Base-by-base conservation (phyloP, 192 early-diverging fungal genomes). In the Linnemannia exigua region DNA sequence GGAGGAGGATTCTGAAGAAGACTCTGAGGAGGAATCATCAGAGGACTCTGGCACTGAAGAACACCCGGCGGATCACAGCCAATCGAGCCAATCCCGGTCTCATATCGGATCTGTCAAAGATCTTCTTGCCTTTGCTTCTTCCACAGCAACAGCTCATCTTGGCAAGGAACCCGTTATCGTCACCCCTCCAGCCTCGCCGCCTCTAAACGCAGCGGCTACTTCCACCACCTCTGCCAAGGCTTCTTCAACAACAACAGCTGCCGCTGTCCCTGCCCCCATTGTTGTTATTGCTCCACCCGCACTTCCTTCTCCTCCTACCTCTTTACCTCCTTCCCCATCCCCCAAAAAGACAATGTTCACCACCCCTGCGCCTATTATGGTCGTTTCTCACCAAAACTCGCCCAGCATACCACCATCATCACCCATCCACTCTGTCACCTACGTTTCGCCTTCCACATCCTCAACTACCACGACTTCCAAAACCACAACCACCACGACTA, bases 401-500 rank as follows among this genome's bases (percentile, higher is more conserved):
- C 36, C 77, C 28, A 51, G 67, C 67, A 51, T 31, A 37, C 6
- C 79, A 9, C 31, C 72, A 44, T 35, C 72, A 8, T 38, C 36
- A 15, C 28, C 47, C 7, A 50, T 44, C 46, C 25, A 36, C 28
- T 48, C 44, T 72, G 47, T 72, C 46, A 48, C 46, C 71, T 44
- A 72, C 46, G 44, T 72, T 14, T 72, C 58, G 1, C 58, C 58
- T 69, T 22, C 67, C 38, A 8, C 36, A 19, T 37, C 67, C 1
- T 36, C 38, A 20, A 41, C 38, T 20, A 69, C 33, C 6, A 36
- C 67, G 15, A 41, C 67, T 3, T 63, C 58, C 8, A 63, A 63
- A 38, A 70, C 68, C 68, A 70, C 68, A 35, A 70, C 68, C 17
- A 70, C 68, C 37, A 70, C 41, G 41, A 44, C 68, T 14, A 70